These are phyloP conservation scores for Fragaria vesca DNA, from an alignment of 306 rosid species.

Conservation along the genomic window DNA sequence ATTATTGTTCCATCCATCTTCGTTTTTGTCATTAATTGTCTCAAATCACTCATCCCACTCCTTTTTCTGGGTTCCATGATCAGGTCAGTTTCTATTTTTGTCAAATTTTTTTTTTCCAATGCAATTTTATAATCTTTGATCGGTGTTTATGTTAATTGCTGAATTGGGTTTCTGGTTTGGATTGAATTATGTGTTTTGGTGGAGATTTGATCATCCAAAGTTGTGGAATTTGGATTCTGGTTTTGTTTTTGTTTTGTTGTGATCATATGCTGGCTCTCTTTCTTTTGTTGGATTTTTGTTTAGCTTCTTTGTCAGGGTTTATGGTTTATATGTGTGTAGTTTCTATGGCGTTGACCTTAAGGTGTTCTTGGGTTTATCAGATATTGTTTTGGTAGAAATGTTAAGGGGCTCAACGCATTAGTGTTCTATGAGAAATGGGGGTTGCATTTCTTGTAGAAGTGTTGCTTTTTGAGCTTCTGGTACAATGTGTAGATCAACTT, in stretches of 20 bases:
- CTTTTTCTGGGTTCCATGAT: constrained; percentile 19
- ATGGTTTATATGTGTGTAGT: background rate
- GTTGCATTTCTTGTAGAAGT: background rate
- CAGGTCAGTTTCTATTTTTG: constrained; percentile 38
- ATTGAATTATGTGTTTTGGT: constrained; percentile 8
- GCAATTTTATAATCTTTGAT: background rate
- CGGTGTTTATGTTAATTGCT: constrained; percentile 13
- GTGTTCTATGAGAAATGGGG: constrained; percentile 4
- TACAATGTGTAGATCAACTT: background rate
- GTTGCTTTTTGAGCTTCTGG: background rate
- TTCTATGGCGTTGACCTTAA: constrained; percentile 11
- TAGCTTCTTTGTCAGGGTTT: constrained; percentile 1
- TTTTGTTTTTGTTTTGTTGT: background rate
- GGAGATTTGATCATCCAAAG: background rate
- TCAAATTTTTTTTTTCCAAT: background rate
- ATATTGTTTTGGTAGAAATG: background rate
- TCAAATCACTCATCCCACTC: constrained; percentile 14
- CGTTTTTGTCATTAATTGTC: constrained; percentile 22
- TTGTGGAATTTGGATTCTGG: background rate
- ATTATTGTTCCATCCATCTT: constrained; percentile 7
- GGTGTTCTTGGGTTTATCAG: background rate
- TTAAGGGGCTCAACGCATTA: background rate
- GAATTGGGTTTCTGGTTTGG: constrained; percentile 1
- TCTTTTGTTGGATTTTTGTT: background rate
- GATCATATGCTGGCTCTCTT: background rate